Conservation (phyloP, 345 rosid species). For the Populus simonii region DNA sequence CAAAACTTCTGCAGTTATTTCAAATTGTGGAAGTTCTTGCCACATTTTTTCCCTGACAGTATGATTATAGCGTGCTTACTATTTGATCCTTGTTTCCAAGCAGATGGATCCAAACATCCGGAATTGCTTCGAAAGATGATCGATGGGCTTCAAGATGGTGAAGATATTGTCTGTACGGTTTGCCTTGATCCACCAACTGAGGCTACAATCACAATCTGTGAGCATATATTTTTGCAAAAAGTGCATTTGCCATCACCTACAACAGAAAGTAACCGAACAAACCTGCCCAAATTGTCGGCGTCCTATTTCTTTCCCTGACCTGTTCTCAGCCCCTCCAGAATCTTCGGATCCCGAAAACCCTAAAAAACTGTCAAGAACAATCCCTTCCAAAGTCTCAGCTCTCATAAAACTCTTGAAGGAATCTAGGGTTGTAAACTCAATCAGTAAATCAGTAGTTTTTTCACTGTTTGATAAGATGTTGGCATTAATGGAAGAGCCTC, state of each 20-base stretch:
- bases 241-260: conserved; percentile 22
- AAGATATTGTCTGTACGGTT: conserved; percentile 86
- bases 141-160: conserved; percentile 70
- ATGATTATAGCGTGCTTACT: conserved; percentile 11
- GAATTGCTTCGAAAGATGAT: conserved; percentile 73
- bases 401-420: conserved; percentile 52
- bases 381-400: conserved; percentile 59
- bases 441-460: conserved; percentile 66
- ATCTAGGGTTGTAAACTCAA: conserved; percentile 42
- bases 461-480: conserved; percentile 80
- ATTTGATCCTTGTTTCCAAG: conserved; percentile 13
- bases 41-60: neutral
- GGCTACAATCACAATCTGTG: conserved; percentile 64
- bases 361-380: conserved; percentile 20
- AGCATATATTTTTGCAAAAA: conserved; percentile 58
- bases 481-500: conserved; percentile 54
- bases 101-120: conserved; percentile 81
- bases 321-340: conserved; percentile 70
- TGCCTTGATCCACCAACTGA: conserved; percentile 71
- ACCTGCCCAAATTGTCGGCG: conserved; percentile 79
- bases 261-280: conserved; percentile 31
- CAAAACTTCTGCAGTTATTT: neutral
- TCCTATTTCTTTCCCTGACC: conserved; percentile 53
- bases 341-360: conserved; percentile 23
- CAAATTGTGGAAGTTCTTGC: neutral